Base-by-base conservation (phyloP, 2,329 filamentous ascomycete genomes). In the Seiridium unicorne region DNA sequence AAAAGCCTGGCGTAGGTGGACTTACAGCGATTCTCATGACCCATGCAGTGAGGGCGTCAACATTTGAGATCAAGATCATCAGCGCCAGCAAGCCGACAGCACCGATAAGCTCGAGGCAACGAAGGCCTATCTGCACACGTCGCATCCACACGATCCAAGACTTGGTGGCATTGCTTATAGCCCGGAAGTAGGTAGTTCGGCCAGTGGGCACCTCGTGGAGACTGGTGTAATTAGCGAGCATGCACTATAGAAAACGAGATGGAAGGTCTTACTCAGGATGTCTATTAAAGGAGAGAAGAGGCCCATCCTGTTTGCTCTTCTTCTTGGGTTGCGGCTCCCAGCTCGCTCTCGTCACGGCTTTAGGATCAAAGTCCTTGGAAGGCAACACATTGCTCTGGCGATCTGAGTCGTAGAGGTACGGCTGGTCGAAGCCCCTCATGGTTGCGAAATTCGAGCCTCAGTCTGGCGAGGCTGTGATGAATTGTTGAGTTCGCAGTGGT, bases 291-390 rank as follows among this genome's bases (percentile, higher is more conserved):
- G 89, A 84, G 63, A 97, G 77, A 64, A 96, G 77, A 10, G 92
- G 93, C 0, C 92, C 93, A 57, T 90, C 81, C 49, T 82, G 84
- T 80, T 90, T 89, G 18, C 18, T 26, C 47, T 85, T 81, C 69
- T 83, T 88, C 34, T 77, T 80, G 46, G 84, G 79, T 58, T 85
- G 84, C 10, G 86, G 84, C 69, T 86, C 79, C 80, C 86, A 91
- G 76, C 90, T 94, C 63, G 91, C 90, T 71, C 92, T 84, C 31
- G 92, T 93, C 54, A 93, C 84, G 61, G 91, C 90, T 74, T 93
- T 96, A 54, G 94, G 93, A 69, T 97, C 93, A 75, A 62, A 73
- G 13, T 64, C 64, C 48, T 70, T 72, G 55, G 69, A 62, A 26
- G 70, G 71, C 8, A 61, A 65, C 40, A 60, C 51, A 9, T 66